Conservation (phyloP, 2,329 filamentous ascomycete genomes). For the Myrmaecium sp. region DNA sequence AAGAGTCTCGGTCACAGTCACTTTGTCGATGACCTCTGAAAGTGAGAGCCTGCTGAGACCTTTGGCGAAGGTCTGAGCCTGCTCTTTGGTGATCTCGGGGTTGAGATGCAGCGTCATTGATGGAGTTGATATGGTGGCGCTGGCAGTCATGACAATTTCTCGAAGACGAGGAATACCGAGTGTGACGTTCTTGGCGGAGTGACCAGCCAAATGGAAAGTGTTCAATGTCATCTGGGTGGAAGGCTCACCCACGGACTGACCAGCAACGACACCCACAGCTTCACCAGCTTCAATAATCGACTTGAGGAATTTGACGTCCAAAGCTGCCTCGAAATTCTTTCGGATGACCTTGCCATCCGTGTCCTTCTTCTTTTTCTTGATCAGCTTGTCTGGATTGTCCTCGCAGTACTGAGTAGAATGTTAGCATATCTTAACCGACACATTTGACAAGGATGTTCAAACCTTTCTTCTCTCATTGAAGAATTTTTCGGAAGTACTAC, state of each 20-base stretch:
- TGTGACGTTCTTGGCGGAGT: constrained; percentile 96
- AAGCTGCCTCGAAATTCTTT: constrained; percentile 66
- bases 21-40: constrained; percentile 66
- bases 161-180: constrained; percentile 91
- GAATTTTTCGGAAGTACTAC: constrained; percentile 81
- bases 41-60: constrained; percentile 75
- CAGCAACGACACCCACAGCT: constrained; percentile 90
- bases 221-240: constrained; percentile 99
- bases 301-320: constrained; percentile 83
- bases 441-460: constrained; percentile 9
- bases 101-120: constrained; percentile 73
- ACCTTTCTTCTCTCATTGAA: constrained; percentile 49
- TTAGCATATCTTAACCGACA: constrained; percentile 9
- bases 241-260: constrained; percentile 90
- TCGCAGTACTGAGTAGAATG: constrained; percentile 48
- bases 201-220: constrained; percentile 97
- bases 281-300: constrained; percentile 90
- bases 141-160: constrained; percentile 98
- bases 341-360: constrained; percentile 37
- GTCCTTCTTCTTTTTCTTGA: constrained; percentile 43
- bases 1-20: constrained; percentile 63
- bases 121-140: constrained; percentile 73
- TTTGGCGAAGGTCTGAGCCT: constrained; percentile 73
- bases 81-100: constrained; percentile 48
- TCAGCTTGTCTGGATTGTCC: constrained; percentile 46